These are phyloP conservation scores for Lachnellula hyalina DNA, from an alignment of 2,329 filamentous ascomycete species.

Conservation along the genomic window DNA sequence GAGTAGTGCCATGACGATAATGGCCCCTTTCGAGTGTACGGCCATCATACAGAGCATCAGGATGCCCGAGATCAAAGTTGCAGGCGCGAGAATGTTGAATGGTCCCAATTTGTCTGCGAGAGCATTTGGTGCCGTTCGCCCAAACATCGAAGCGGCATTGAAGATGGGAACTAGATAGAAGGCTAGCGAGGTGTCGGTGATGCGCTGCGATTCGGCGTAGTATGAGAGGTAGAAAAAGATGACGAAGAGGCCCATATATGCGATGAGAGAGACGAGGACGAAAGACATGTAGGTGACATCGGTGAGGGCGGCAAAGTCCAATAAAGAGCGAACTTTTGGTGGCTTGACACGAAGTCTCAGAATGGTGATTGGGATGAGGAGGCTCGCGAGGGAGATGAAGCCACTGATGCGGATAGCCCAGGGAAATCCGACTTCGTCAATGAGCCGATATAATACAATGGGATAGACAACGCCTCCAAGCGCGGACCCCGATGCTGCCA, in stretches of 20 bases:
- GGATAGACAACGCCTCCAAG: slow-evolving; percentile 53
- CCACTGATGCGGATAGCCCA: slow-evolving; percentile 51
- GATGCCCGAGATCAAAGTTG: slow-evolving; percentile 31
- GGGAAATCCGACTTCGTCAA: slow-evolving; percentile 44
- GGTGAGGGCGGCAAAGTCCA: slow-evolving; percentile 37
- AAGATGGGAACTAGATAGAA: slow-evolving; percentile 48
- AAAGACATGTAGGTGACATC: slow-evolving; percentile 36
- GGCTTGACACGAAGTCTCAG: slow-evolving; percentile 34
- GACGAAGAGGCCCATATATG: slow-evolving; percentile 37
- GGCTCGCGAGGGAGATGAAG: slow-evolving; percentile 38
- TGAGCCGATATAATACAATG: slow-evolving; percentile 51
- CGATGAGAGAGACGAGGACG: slow-evolving; percentile 31
- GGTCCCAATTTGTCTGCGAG: slow-evolving; percentile 47
- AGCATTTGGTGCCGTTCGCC: slow-evolving; percentile 47
- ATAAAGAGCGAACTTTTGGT: slow-evolving; percentile 31
- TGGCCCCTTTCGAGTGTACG: slow-evolving; percentile 33
- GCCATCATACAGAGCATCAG: slow-evolving; percentile 35
- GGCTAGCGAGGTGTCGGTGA: slow-evolving; percentile 36
- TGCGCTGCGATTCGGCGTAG: slow-evolving; percentile 31
- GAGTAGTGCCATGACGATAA: slow-evolving; percentile 58
- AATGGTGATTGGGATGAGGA: slow-evolving; percentile 26
- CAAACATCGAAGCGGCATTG: slow-evolving; percentile 45
- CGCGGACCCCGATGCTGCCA: slow-evolving; percentile 42
- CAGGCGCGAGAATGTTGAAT: slow-evolving; percentile 46
- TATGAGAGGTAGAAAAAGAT: slow-evolving; percentile 38